Base-by-base conservation (phyloP, 2,329 filamentous ascomycete genomes). In the Colletotrichum sp. region DNA sequence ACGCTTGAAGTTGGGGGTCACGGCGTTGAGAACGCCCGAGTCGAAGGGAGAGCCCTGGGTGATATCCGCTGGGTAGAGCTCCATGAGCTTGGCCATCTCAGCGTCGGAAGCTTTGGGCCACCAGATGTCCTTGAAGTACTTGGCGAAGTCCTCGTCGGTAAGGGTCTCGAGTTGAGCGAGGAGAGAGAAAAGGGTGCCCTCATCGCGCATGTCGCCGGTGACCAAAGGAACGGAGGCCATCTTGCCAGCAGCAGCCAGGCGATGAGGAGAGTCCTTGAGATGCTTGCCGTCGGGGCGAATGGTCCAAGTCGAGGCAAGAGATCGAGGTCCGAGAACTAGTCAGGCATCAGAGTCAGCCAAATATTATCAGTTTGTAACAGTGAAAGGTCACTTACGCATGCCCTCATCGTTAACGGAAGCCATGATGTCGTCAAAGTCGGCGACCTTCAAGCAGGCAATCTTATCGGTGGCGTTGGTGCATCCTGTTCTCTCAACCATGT, bases 1-100 rank as follows among this genome's bases (percentile, higher is more conserved):
- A 9, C 91, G 89, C 81, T 94, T 94, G 85, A 89, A 93, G 78
- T 93, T 89, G 0, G 91, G 91, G 78, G 92, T 93, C 80, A 89
- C 88, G 79, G 92, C 90, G 82, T 93, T 91, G 16, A 90, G 75
- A 1, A 85, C 67, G 6, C 88, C 85, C 0, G 92, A 93, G 57
- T 89, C 84, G 85, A 92, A 93, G 0, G 93, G 92, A 0, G 89
- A 91, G 57, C 92, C 92, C 36, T 88, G 83, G 0, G 88, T 90
- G 39, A 91, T 90, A 59, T 87, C 83, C 8, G 84, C 81, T 4
- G 83, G 81, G 36, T 85, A 84, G 16, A 64, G 57, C 16, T 69
- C 32, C 57, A 73, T 69, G 57, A 73, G 65, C 3, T 12, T n/a
- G 9, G 71, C 71, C 19, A 69, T 69, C 12, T 73, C 36, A 8